Evolutionary conservation across 148 eudicot species (phyloP).

Genomic region (Arctostaphylos glauca): DNA sequence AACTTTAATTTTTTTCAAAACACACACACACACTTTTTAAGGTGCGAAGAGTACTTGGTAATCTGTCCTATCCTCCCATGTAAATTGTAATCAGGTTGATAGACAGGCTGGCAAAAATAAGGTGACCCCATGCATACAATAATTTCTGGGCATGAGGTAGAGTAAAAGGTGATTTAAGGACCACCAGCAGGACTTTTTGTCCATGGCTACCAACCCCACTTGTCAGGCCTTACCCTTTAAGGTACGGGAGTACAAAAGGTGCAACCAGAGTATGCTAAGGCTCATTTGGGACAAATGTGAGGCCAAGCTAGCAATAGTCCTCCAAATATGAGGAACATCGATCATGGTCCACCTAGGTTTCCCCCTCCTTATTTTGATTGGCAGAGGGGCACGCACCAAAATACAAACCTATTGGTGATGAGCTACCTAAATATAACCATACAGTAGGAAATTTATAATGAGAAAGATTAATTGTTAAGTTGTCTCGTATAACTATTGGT

Average conservation of each 20-base stretch:
- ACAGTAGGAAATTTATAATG: no score
- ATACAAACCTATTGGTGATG: not conserved
- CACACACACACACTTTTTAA: no score
- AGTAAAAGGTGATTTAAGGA: not conserved
- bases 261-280: no score
- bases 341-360: not conserved
- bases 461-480: no score
- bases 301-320: not conserved
- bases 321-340: not conserved
- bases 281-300: not conserved
- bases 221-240: not conserved
- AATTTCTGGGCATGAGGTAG: not conserved
- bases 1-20: no score
- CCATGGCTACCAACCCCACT: not conserved
- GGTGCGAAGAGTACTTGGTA: no score
- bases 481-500: no score
- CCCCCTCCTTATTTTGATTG: not conserved
- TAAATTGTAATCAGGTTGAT: not conserved
- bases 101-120: not conserved
- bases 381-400: no score
- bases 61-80: not conserved
- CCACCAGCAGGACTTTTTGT: not conserved
- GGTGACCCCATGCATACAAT: not conserved
- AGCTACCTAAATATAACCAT: not conserved
- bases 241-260: not conserved